Conservation (phyloP, 202 grass and related monocot genomes). For the Elaeis oleifera region DNA sequence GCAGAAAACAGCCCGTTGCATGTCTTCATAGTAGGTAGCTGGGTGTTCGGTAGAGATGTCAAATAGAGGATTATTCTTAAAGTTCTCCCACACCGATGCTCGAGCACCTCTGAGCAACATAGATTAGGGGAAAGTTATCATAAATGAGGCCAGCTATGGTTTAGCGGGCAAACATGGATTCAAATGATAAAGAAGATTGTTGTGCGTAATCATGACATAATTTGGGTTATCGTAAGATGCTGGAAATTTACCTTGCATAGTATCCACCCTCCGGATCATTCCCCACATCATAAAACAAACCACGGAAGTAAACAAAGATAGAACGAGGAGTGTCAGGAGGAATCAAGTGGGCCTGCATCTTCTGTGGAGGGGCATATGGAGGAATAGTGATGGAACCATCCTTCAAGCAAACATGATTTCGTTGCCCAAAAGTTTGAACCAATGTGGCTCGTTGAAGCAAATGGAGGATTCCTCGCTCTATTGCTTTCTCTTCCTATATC, state of each 20-base stretch:
- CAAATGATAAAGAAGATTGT: too few relatives aligned
- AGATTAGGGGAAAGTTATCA: neutral
- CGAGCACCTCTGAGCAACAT: slow-evolving; percentile 3
- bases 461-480: slow-evolving; percentile 3
- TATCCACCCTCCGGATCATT: slow-evolving; percentile 18
- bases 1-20: slow-evolving; percentile 15
- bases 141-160: too few relatives aligned
- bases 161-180: too few relatives aligned
- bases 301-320: slow-evolving; percentile 16
- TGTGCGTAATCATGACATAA: too few relatives aligned
- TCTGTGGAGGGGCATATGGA: slow-evolving; percentile 16
- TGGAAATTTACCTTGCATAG: slow-evolving; percentile 3
- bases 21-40: slow-evolving; percentile 11
- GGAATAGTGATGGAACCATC: slow-evolving; percentile 13
- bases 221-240: too few relatives aligned
- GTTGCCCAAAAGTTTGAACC: slow-evolving; percentile 14
- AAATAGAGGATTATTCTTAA: slow-evolving; percentile 13
- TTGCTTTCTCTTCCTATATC: slow-evolving; percentile 9
- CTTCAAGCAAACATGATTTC: slow-evolving; percentile 19
- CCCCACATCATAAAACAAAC: slow-evolving; percentile 3
- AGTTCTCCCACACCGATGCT: slow-evolving; percentile 13
- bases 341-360: slow-evolving; percentile 15
- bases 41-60: slow-evolving; percentile 11
- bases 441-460: slow-evolving; percentile 17
- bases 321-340: slow-evolving; percentile 7